Conservation (phyloP, 345 rosid genomes). For the Durio zibethinus region DNA sequence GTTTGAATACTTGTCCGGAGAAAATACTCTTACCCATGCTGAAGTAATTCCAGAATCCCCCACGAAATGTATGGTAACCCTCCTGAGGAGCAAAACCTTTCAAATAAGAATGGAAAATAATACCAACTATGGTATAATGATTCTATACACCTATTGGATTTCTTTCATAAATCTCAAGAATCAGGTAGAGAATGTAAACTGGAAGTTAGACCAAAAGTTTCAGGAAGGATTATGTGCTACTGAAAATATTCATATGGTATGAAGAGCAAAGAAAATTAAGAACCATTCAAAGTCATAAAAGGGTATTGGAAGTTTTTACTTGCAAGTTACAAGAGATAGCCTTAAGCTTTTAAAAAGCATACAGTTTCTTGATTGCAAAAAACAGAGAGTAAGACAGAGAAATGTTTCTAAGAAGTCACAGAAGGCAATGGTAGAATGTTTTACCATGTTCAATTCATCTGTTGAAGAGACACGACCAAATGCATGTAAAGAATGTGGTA, state of each 20-base stretch:
- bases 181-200: not conserved
- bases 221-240: not conserved
- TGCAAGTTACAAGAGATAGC: not conserved
- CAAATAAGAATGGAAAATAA: slow-evolving; percentile 11
- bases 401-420: not conserved
- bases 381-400: not conserved
- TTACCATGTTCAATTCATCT: slow-evolving; percentile 67
- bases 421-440: slow-evolving; percentile 1
- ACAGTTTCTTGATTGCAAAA: slow-evolving; percentile 1
- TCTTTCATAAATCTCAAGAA: not conserved
- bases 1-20: not conserved
- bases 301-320: not conserved
- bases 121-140: not conserved
- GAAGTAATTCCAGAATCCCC: slow-evolving; percentile 98
- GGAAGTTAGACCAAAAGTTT: not conserved
- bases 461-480: slow-evolving; percentile 70
- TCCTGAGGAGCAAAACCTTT: slow-evolving; percentile 50
- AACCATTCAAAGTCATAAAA: not conserved
- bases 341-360: not conserved
- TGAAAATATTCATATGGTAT: not conserved
- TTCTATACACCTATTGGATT: not conserved
- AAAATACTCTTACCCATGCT: slow-evolving; percentile 69
- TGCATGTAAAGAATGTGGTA: slow-evolving; percentile 91
- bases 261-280: not conserved
- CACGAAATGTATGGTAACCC: slow-evolving; percentile 83